These are phyloP conservation scores for Cytospora paraplurivora DNA, from an alignment of 2,329 filamentous ascomycete species.

Conservation along the genomic window DNA sequence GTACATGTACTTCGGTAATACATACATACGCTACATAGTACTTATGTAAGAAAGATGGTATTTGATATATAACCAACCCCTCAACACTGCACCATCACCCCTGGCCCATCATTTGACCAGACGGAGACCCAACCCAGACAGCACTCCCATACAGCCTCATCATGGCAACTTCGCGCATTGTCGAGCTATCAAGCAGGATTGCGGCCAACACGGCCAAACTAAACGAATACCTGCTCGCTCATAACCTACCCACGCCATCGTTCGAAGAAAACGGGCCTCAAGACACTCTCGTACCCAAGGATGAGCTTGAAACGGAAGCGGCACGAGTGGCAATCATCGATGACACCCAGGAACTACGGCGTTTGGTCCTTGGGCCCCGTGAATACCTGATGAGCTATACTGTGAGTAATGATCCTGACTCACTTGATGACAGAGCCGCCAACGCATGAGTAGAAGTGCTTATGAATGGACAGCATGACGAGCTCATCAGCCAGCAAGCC, in stretches of 20 bases:
- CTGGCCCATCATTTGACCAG: too few relatives aligned
- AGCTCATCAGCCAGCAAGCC: conserved; percentile 34
- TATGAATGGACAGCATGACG: conserved; percentile 25
- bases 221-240: neutral
- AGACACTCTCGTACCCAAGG: conserved; percentile 23
- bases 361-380: conserved; percentile 31
- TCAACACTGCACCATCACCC: too few relatives aligned
- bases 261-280: conserved; percentile 31
- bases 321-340: conserved; percentile 32
- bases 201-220: conserved; percentile 7
- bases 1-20: too few relatives aligned
- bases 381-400: conserved; percentile 33
- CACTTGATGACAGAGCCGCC: too few relatives aligned
- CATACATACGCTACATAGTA: too few relatives aligned
- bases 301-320: conserved; percentile 25
- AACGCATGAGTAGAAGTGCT: too few relatives aligned
- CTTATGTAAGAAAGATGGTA: too few relatives aligned
- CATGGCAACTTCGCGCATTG: neutral
- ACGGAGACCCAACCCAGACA: too few relatives aligned
- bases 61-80: too few relatives aligned
- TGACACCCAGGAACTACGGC: conserved; percentile 32
- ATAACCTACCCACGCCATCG: conserved; percentile 28
- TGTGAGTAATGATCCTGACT: neutral
- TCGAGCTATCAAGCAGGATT: neutral
- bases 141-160: too few relatives aligned